Percentiles rank a stretch among this genome's conserved stretches.
phyloP scores from a whole-genome alignment of 225 moss, liverwort and hornwort genomes.

The Ulota crispa region DNA sequence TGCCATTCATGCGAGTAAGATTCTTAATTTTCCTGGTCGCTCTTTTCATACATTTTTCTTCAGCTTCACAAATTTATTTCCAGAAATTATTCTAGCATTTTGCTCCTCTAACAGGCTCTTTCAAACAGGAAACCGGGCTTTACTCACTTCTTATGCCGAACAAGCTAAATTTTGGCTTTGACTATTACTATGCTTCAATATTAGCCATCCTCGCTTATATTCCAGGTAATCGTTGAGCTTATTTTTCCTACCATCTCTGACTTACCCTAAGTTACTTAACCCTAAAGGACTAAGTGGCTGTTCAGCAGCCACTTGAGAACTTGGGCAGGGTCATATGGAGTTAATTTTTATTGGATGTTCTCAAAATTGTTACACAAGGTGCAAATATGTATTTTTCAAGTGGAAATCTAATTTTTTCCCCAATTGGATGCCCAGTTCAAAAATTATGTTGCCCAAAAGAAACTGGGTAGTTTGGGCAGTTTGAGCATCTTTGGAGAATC shows the following conservation, averaged over 20 bases:
- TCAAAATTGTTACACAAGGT: too few species aligned
- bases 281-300: too few species aligned
- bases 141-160: conserved; percentile 82
- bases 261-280: neutral
- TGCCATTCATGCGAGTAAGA: conserved; percentile 81
- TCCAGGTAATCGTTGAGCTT: conserved; percentile 46
- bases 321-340: too few species aligned
- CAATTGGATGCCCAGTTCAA: too few species aligned
- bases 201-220: conserved; percentile 62
- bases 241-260: neutral
- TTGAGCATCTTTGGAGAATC: too few species aligned
- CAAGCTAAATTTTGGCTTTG: conserved; percentile 76
- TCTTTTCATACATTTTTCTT: neutral
- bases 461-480: too few species aligned
- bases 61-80: neutral
- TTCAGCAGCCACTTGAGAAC: too few species aligned
- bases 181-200: conserved; percentile 66
- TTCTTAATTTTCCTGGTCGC: neutral
- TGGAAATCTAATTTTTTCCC: too few species aligned
- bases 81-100: neutral
- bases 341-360: too few species aligned
- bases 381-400: too few species aligned
- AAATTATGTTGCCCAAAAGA: too few species aligned
- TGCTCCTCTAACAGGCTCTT: neutral
- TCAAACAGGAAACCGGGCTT: conserved; percentile 64